Evolutionary conservation across 2,329 filamentous ascomycete species (phyloP).

Genomic region (Ascosphaera aggregata): DNA sequence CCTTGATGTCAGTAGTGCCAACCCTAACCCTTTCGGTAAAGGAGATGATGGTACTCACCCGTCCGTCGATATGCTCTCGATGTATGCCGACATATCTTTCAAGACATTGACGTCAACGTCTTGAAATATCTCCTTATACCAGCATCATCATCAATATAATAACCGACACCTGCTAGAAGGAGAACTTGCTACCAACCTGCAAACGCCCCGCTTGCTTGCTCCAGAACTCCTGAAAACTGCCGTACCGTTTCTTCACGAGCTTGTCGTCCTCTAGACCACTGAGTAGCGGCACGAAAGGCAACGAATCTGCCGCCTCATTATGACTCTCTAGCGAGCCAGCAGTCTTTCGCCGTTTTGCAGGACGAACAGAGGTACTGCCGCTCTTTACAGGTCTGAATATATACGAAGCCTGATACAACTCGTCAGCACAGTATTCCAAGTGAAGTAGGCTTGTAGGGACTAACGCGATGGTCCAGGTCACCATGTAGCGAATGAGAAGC

Average conservation of each 20-base stretch:
- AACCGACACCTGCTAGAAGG: neutral
- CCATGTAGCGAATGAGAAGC: neutral
- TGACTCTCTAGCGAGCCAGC: conserved; percentile 13
- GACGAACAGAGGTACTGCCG: conserved; percentile 17
- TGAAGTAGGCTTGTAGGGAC: neutral
- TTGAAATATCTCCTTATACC: conserved; percentile 11
- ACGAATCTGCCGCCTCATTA: conserved; percentile 4
- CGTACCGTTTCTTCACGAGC: conserved; percentile 14
- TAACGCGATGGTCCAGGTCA: conserved; percentile 11
- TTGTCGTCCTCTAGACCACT: conserved; percentile 15
- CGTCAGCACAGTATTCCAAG: conserved; percentile 4
- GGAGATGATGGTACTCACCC: conserved; percentile 11
- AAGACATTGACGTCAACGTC: conserved; percentile 19
- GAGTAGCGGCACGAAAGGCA: conserved; percentile 17
- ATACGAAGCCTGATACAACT: conserved; percentile 30
- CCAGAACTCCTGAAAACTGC: conserved; percentile 18
- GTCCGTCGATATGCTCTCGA: conserved; percentile 13
- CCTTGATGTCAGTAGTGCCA: conserved; percentile 1
- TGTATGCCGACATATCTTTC: conserved; percentile 15
- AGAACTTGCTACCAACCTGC: conserved; percentile 11
- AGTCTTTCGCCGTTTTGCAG: conserved; percentile 34
- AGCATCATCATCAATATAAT: conserved; percentile 1
- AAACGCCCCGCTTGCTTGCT: conserved; percentile 16
- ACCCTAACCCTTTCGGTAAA: conserved; percentile 4
- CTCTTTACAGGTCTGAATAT: conserved; percentile 32